These are phyloP conservation scores for Decorospora gaudefroyi DNA, from an alignment of 2,329 filamentous ascomycete species.

Conservation along the genomic window DNA sequence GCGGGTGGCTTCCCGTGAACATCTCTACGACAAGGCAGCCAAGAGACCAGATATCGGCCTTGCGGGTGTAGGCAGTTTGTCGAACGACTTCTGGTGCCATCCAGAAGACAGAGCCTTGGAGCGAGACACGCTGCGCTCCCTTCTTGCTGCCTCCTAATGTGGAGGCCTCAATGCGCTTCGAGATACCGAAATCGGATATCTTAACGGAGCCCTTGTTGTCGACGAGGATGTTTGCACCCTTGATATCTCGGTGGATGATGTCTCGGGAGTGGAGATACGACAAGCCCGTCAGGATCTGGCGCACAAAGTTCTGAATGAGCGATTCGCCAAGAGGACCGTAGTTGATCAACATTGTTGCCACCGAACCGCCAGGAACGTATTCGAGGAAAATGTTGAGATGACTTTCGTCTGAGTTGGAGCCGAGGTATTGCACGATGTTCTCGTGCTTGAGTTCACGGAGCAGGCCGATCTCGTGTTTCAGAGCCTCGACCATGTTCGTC, in stretches of 20 bases:
- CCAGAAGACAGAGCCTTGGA: slow-evolving; percentile 98
- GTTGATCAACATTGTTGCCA: slow-evolving; percentile 97
- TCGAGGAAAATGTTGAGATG: slow-evolving; percentile 99
- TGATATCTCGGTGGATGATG: slow-evolving; percentile 98
- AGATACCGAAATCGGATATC: slow-evolving; percentile 98
- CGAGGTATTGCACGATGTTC: slow-evolving; percentile 98
- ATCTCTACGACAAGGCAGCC: slow-evolving; percentile 98
- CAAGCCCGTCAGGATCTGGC: slow-evolving; percentile 89
- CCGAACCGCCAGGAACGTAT: slow-evolving; percentile 95
- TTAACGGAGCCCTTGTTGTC: slow-evolving; percentile 99
- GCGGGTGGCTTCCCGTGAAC: slow-evolving; percentile 96
- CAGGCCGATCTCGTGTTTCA: slow-evolving; percentile 95
- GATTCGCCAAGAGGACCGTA: slow-evolving; percentile 94
- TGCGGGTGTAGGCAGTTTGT: slow-evolving; percentile 96
- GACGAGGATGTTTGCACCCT: slow-evolving; percentile 96
- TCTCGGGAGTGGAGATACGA: slow-evolving; percentile 92
- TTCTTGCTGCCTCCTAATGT: slow-evolving; percentile 61
- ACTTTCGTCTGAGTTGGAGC: slow-evolving; percentile 86
- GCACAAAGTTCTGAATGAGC: slow-evolving; percentile 92
- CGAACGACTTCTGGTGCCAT: slow-evolving; percentile 99
- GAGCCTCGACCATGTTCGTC: slow-evolving; percentile 95
- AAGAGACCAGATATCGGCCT: slow-evolving; percentile 98
- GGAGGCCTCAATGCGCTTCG: slow-evolving; percentile 92
- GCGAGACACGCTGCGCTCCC: slow-evolving; percentile 63
- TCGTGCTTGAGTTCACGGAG: slow-evolving; percentile 91